These are phyloP conservation scores for Posidonia australis DNA, from an alignment of 106 monocot species.

Conservation along the genomic window DNA sequence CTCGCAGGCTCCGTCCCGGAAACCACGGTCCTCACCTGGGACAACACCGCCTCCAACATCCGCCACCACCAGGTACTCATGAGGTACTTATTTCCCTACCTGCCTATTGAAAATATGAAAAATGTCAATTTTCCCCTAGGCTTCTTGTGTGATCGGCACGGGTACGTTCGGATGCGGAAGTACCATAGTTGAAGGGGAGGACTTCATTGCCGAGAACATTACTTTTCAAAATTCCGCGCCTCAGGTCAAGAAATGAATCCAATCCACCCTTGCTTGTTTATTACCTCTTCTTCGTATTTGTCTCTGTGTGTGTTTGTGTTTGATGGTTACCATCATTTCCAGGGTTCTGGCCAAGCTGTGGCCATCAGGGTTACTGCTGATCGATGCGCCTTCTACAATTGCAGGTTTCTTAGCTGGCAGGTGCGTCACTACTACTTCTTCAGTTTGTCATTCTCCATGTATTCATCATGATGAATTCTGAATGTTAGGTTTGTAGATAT, in stretches of 20 bases:
- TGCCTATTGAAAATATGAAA: no score
- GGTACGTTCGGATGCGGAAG: constrained; percentile 91
- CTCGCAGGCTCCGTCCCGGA: constrained; percentile 49
- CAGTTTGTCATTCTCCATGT: no score
- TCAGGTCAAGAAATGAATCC: constrained; percentile 27
- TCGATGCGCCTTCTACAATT: constrained; percentile 87
- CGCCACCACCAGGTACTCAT: constrained; percentile 60
- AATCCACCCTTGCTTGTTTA: constrained; percentile 1
- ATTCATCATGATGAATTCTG: no score
- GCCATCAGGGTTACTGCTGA: constrained; percentile 86
- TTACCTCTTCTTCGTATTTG: neutral
- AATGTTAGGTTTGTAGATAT: no score
- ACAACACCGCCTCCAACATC: constrained; percentile 79
- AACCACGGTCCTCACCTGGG: constrained; percentile 67
- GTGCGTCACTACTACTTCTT: no score
- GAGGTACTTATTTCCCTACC: neutral
- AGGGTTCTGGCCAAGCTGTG: constrained; percentile 96
- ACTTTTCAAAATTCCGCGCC: constrained; percentile 89
- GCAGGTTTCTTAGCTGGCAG: constrained; percentile 95
- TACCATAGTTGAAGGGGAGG: constrained; percentile 84
- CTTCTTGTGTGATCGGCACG: constrained; percentile 60
- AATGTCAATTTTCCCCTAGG: constrained; percentile 12
- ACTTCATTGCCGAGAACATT: constrained; percentile 92
- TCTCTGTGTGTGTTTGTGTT: neutral
- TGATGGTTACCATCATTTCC: neutral